phyloP scores from a whole-genome alignment of 1,284 basidiomycete species.

The Boletellus dicymbophilus region DNA sequence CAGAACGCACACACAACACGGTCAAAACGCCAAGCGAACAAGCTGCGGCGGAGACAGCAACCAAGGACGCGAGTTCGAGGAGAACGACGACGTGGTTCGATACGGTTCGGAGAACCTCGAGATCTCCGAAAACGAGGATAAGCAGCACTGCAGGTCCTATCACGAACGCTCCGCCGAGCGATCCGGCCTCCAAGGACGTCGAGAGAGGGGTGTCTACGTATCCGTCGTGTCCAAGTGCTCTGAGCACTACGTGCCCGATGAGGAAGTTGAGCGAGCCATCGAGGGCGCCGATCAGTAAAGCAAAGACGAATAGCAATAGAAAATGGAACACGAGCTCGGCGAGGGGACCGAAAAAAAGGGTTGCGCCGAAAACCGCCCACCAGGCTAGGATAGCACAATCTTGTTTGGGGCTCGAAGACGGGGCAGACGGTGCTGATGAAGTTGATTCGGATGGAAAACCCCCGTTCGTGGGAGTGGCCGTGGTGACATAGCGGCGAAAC shows the following conservation, averaged over 20 bases:
- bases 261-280: conserved; percentile 9
- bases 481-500: too few relatives aligned
- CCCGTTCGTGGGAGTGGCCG: too few relatives aligned
- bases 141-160: too few relatives aligned
- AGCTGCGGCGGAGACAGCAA: conserved; percentile 13
- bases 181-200: conserved; percentile 13
- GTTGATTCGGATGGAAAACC: too few relatives aligned
- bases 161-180: conserved; percentile 21
- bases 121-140: conserved; percentile 3
- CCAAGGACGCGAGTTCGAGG: conserved; percentile 3
- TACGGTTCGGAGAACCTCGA: not conserved
- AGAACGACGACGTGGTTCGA: conserved; percentile 2
- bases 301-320: too few relatives aligned
- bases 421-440: too few relatives aligned
- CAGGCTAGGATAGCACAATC: conserved; percentile 6
- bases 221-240: conserved; percentile 2
- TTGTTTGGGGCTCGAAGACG: not conserved
- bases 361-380: conserved; percentile 7
- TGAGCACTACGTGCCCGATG: conserved; percentile 14
- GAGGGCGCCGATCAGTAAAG: conserved; percentile 7
- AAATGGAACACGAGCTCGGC: conserved; percentile 9
- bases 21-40: conserved; percentile 11
- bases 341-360: conserved; percentile 8
- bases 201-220: conserved; percentile 8
- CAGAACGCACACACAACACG: not conserved